A percentile compares a stretch with the other conserved stretches of the same genome.
Conservation (phyloP, 2,329 filamentous ascomycete genomes). For the Trichoderma semiorbis region DNA sequence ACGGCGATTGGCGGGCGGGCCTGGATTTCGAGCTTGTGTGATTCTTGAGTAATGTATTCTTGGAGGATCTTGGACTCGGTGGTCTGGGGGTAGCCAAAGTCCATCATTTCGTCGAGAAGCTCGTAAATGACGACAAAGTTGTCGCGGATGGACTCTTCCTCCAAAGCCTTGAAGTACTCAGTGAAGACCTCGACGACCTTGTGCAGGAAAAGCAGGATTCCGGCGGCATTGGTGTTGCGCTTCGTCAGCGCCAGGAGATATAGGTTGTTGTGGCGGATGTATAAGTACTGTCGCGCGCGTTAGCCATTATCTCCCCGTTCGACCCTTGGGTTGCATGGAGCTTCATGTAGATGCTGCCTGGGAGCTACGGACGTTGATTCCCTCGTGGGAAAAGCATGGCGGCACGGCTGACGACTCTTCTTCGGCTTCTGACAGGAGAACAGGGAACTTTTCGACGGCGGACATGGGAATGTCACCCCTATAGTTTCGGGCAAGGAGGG, state of each 20-base stretch:
- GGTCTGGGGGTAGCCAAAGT: conserved; percentile 98
- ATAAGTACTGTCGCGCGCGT: conserved; percentile 69
- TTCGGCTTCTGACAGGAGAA: conserved; percentile 95
- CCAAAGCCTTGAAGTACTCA: conserved; percentile 98
- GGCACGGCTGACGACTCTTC: conserved; percentile 97
- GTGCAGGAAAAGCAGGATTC: conserved; percentile 96
- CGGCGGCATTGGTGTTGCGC: conserved; percentile 97
- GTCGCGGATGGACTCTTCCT: conserved; percentile 97
- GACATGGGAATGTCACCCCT: conserved; percentile 99
- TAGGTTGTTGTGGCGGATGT: conserved; percentile 98
- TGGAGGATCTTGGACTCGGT: conserved; percentile 98
- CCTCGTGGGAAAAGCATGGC: conserved; percentile 96
- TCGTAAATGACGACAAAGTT: conserved; percentile 99
- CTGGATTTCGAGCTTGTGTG: conserved; percentile 96
- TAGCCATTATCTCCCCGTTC: neutral
- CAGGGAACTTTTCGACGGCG: conserved; percentile 94
- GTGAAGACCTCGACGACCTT: conserved; percentile 99
- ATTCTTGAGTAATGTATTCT: conserved; percentile 99
- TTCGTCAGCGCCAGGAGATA: conserved; percentile 97
- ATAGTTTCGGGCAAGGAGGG: conserved; percentile 97
- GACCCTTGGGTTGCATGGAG: neutral
- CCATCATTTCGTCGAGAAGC: conserved; percentile 99
- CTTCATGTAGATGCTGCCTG: conserved; percentile 7
- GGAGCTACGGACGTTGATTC: conserved; percentile 76
- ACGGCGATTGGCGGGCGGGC: conserved; percentile 95